A percentile compares a stretch with the other conserved stretches of the same genome.
Evolutionary conservation across 768 basidiomycete species (phyloP).

Genomic region (Pholiota microspora): DNA sequence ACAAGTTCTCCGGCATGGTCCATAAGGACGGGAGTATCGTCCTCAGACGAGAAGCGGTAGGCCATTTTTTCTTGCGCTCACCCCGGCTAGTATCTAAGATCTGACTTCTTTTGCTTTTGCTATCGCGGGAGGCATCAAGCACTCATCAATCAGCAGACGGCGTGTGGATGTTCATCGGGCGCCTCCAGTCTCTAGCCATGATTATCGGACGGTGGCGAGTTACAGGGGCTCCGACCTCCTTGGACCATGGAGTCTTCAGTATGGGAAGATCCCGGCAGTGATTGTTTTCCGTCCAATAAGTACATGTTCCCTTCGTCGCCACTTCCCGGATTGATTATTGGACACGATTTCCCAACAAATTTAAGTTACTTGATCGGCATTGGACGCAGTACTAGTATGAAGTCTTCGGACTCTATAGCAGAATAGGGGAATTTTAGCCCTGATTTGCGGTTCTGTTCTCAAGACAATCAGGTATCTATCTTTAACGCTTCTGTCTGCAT

Average conservation of each 20-base stretch:
- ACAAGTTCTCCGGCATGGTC: slow-evolving; percentile 57
- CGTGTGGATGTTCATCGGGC: slow-evolving; percentile 59
- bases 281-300: background rate
- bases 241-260: slow-evolving; percentile 55
- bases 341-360: no score
- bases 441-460: background rate
- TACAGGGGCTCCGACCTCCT: slow-evolving; percentile 28
- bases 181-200: slow-evolving; percentile 42
- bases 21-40: slow-evolving; percentile 57
- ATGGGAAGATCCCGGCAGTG: slow-evolving; percentile 37
- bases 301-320: no score
- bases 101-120: background rate
- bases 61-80: slow-evolving; percentile 19
- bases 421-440: background rate
- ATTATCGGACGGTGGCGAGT: slow-evolving; percentile 55
- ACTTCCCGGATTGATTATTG: no score
- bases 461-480: background rate
- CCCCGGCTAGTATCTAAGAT: background rate
- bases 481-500: background rate
- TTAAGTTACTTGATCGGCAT: background rate
- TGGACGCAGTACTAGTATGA: background rate
- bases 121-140: slow-evolving; percentile 34
- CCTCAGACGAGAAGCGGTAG: slow-evolving; percentile 61
- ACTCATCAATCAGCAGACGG: slow-evolving; percentile 37
- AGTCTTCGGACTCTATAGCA: background rate